Base-by-base conservation (phyloP, 495 filamentous ascomycete species). In the Xylaria acuta region DNA sequence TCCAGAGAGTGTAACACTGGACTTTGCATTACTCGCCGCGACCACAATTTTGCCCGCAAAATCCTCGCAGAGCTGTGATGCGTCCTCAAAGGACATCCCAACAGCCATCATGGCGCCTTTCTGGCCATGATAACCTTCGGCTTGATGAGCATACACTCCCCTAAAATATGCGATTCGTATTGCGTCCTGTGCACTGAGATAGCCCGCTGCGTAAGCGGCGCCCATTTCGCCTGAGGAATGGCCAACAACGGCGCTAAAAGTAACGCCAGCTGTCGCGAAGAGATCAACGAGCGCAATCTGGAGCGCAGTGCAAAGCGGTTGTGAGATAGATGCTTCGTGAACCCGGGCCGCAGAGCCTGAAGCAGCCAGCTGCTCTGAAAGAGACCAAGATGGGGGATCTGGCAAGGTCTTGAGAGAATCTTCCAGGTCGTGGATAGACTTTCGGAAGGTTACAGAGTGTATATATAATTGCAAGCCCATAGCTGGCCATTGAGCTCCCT, bases 401-500 rank as follows among this genome's bases (percentile, higher is more conserved):
- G 72, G 56, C 16, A 69, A 7, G 36, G 3, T 38, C 36, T 38
- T 38, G 7, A 38, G 7, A 38, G 36, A 38, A 38, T 38, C 7
- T 38, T n/a, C n/a, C n/a, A 7, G 9, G 22, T 77, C 64, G 9
- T 30, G 53, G 85, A 71, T 20, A 90, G 70, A 32, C 82, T 82
- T 9, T n/a, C n/a, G n/a, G n/a, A n/a, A n/a, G n/a, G n/a, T n/a
- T n/a, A n/a, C n/a, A n/a, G n/a, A n/a, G n/a, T n/a, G n/a, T n/a
- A n/a, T n/a, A n/a, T n/a, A n/a, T n/a, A n/a, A n/a, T n/a, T n/a
- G n/a, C n/a, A n/a, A n/a, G n/a, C 85, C 88, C 89, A 92, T 92
- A 5, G 76, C 77, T 7, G 86, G 80, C 87, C 89, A 92, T 73
- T 92, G 91, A 0, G 90, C 89, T 16, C 91, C 91, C 73, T 93